Evolutionary conservation across 495 filamentous ascomycete genomes (phyloP).

Genomic region (Xylaria flabelliformis): DNA sequence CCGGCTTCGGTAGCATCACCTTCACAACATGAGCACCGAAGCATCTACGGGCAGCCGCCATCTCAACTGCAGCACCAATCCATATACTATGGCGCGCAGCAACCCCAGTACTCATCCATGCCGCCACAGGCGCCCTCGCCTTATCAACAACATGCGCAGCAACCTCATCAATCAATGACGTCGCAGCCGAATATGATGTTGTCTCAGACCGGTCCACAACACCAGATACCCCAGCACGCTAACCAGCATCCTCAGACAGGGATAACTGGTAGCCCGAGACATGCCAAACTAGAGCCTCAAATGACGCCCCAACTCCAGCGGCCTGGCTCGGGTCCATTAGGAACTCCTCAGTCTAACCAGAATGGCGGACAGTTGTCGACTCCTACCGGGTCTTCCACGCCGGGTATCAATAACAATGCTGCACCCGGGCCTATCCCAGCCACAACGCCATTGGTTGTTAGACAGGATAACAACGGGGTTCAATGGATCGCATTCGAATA

Average conservation of each 20-base stretch:
- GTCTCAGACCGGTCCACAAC: constrained; percentile 61
- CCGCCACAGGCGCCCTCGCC: constrained; percentile 69
- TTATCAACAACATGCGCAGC: constrained; percentile 77
- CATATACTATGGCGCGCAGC: constrained; percentile 68
- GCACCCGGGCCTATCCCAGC: constrained; percentile 99
- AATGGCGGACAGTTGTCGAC: constrained; percentile 63
- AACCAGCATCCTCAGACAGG: constrained; percentile 55
- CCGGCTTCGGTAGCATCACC: constrained; percentile 94
- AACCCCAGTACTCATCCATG: constrained; percentile 74
- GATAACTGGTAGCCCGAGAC: constrained; percentile 68
- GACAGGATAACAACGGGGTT: constrained; percentile 95
- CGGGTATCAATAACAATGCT: constrained; percentile 79
- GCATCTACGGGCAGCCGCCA: constrained; percentile 80
- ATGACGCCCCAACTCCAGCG: constrained; percentile 63
- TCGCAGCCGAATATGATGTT: constrained; percentile 63
- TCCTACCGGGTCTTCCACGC: constrained; percentile 47
- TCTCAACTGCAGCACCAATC: constrained; percentile 79
- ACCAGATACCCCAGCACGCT: constrained; percentile 55
- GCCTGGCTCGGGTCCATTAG: constrained; percentile 62
- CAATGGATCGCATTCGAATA: constrained; percentile 99
- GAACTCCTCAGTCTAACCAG: constrained; percentile 50
- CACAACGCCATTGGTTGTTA: constrained; percentile 91
- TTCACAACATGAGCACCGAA: constrained; percentile 85
- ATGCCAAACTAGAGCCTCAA: constrained; percentile 65
- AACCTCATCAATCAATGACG: constrained; percentile 68